Evolutionary conservation across 345 rosid species (phyloP).

Genomic region (Hypericum androsaemum): DNA sequence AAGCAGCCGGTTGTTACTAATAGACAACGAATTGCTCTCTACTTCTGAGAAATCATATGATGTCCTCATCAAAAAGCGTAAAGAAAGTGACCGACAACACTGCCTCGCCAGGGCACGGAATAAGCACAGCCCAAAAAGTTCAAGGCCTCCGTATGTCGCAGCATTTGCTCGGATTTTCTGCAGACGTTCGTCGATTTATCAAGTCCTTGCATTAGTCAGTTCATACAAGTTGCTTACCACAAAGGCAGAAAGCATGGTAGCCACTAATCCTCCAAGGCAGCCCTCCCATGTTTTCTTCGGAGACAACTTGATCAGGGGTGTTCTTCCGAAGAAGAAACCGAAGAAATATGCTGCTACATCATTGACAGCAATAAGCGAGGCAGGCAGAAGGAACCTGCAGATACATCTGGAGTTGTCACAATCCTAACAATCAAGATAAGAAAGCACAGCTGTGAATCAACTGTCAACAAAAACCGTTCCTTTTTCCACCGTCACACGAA

Average conservation of each 20-base stretch:
- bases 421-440: too few species aligned
- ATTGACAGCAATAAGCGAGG: slow-evolving; percentile 80
- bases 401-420: background rate
- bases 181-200: background rate
- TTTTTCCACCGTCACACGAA: slow-evolving; percentile 18
- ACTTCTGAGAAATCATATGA: too few species aligned
- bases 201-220: too few species aligned
- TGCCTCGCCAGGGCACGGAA: too few species aligned
- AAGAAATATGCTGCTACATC: slow-evolving; percentile 78
- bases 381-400: slow-evolving; percentile 97
- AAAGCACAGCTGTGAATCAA: too few species aligned
- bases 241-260: slow-evolving; percentile 88
- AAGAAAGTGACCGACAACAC: too few species aligned
- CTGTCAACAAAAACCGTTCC: background rate
- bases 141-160: background rate
- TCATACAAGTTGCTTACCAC: slow-evolving; percentile 36
- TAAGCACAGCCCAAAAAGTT: too few species aligned
- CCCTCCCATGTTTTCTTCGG: slow-evolving; percentile 99
- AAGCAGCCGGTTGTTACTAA: too few species aligned
- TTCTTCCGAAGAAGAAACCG: slow-evolving; percentile 97
- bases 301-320: slow-evolving; percentile 88
- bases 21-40: too few species aligned
- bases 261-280: slow-evolving; percentile 81
- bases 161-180: background rate
- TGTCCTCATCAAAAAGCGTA: too few species aligned